Evolutionary conservation across 257 asterid species (phyloP), one percentile per base, ranked within the genome.

Genomic region (Mentha longifolia): DNA sequence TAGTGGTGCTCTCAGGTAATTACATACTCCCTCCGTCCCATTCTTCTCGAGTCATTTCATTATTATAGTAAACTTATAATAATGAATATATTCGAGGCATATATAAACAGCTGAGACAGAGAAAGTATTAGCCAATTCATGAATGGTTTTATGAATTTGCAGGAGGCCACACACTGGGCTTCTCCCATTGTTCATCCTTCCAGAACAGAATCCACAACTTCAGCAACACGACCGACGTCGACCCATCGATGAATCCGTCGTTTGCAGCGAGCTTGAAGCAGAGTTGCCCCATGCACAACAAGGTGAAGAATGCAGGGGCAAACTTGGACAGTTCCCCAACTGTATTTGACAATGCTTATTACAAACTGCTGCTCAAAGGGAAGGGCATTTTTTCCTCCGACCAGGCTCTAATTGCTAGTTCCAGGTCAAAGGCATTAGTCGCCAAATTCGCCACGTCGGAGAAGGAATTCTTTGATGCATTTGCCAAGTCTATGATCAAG

Each of bases 81-180:
- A 22, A 22, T 22, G 25, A 22, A 22, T 22, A 22, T 22, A 22
- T 22, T 22, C 25, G 25, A 22, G 25, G 25, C 25, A 22, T n/a
- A n/a, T n/a, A n/a, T 22, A 22, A 22, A 22, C 25, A 22, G 25
- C 2, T 2, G 25, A 2, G 25, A 22, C 25, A 22, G 25, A 22
- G 25, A 2, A 2, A 2, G 25, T 22, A 22, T 22, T 22, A 22
- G 25, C 25, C 25, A 22, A 22, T 22, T 22, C 25, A 22, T 22
- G 25, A 22, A 22, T 22, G 25, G 25, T 22, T 22, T 22, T 22
- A 22, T 22, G 25, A 22, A 22, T 22, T 22, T 22, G 61, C 85
- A 92, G 97, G 98, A 76, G 98, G 97, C 0, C 98, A 92, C 74
- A 92, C 95, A 3, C 86, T 90, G 2, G 98, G 97, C 12, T 92